A percentile compares a stretch with the other conserved stretches of the same genome.
phyloP scores from a whole-genome alignment of 345 rosid species.

The Kernera saxatilis region DNA sequence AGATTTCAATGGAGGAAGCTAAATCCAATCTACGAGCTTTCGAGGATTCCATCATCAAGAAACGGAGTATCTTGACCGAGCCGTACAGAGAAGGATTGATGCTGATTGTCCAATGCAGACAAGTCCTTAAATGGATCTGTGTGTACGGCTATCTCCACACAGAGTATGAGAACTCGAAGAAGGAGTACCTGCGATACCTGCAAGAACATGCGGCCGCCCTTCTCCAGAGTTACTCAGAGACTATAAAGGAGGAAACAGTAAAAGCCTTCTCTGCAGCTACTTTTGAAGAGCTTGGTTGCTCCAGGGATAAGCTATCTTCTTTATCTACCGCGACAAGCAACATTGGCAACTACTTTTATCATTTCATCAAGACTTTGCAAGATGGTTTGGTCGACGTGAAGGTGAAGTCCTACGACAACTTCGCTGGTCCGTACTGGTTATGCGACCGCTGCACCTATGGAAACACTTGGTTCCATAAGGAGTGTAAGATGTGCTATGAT shows the following conservation, averaged over 20 bases:
- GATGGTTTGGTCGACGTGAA: slow-evolving; percentile 12
- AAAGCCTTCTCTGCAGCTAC: neutral
- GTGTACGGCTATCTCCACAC: slow-evolving; percentile 3
- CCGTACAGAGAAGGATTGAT: neutral
- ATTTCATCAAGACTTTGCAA: slow-evolving; percentile 4
- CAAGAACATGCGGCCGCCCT: neutral
- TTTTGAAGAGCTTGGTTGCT: neutral
- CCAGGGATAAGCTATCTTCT: neutral
- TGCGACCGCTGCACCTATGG: slow-evolving; percentile 22
- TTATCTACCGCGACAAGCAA: neutral
- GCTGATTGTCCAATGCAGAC: slow-evolving; percentile 18
- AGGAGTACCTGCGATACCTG: slow-evolving; percentile 4
- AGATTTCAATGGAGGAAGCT: neutral
- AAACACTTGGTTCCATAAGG: neutral
- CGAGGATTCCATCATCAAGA: neutral
- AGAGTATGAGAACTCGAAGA: neutral
- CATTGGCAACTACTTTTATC: slow-evolving; percentile 17
- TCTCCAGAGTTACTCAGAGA: neutral
- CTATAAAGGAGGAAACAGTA: neutral
- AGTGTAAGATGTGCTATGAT: slow-evolving; percentile 20
- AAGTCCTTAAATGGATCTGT: slow-evolving; percentile 17
- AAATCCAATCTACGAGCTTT: neutral
- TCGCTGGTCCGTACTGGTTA: neutral
- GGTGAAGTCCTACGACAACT: slow-evolving; percentile 3
- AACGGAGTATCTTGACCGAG: neutral